Percentiles rank a stretch among this genome's conserved stretches.
phyloP scores from a whole-genome alignment of 352 stramenopile species.

The Pythium aquatile region DNA sequence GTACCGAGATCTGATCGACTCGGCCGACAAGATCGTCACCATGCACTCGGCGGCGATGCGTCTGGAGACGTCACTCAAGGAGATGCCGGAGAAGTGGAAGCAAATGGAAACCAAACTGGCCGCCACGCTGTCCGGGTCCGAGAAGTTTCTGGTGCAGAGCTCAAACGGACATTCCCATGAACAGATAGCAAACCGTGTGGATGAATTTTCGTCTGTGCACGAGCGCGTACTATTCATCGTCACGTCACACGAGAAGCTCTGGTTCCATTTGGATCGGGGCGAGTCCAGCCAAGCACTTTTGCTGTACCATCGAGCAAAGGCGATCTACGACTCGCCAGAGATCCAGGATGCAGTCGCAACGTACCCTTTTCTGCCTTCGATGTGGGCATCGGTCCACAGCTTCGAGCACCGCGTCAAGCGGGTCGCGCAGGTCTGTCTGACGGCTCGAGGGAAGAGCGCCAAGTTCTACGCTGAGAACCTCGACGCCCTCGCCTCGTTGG shows the following conservation, averaged over 20 bases:
- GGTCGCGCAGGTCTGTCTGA: slow-evolving; percentile 48
- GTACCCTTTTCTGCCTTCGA: slow-evolving; percentile 64
- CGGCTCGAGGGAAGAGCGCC: slow-evolving; percentile 48
- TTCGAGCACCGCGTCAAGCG: slow-evolving; percentile 62
- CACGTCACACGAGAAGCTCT: slow-evolving; percentile 63
- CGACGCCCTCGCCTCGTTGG: slow-evolving; percentile 44
- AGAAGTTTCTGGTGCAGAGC: slow-evolving; percentile 9
- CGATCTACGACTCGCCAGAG: slow-evolving; percentile 27
- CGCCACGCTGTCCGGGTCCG: slow-evolving; percentile 29
- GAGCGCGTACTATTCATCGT: slow-evolving; percentile 57
- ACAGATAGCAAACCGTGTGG: neutral
- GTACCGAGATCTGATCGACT: slow-evolving; percentile 93
- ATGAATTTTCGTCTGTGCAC: slow-evolving; percentile 8
- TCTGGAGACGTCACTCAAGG: slow-evolving; percentile 77
- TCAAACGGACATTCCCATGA: slow-evolving; percentile 4
- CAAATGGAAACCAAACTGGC: slow-evolving; percentile 49
- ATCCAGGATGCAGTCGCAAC: slow-evolving; percentile 19
- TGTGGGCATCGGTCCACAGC: slow-evolving; percentile 67
- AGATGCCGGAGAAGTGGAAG: slow-evolving; percentile 85
- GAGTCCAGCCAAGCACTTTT: slow-evolving; percentile 50
- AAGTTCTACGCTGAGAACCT: slow-evolving; percentile 71
- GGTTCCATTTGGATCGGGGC: slow-evolving; percentile 62
- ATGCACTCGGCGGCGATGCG: slow-evolving; percentile 88
- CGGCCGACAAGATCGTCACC: slow-evolving; percentile 90
- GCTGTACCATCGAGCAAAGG: slow-evolving; percentile 43